Evolutionary conservation across 768 basidiomycete genomes (phyloP).

Genomic region (Kwoniella dendrophila): DNA sequence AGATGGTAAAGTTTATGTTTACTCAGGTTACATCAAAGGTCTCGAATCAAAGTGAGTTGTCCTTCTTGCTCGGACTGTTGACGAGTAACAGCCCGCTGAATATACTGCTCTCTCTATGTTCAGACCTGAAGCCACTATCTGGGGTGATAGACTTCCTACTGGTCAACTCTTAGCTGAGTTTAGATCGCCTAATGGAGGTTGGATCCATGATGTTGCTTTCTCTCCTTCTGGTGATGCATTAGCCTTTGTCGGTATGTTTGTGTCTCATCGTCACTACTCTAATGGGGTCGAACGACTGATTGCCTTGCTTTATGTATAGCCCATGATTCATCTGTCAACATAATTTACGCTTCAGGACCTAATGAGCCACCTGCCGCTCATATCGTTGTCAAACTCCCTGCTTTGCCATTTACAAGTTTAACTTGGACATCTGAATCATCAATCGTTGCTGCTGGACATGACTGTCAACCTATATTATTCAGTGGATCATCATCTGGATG

Average conservation of each 20-base stretch:
- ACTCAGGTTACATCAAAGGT: conserved; percentile 98
- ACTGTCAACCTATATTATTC: conserved; percentile 92
- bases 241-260: conserved; percentile 82
- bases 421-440: conserved; percentile 81
- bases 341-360: conserved; percentile 84
- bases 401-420: conserved; percentile 80
- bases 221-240: conserved; percentile 93
- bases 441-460: conserved; percentile 91
- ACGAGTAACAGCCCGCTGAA: conserved; percentile 3
- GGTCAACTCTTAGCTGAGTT: conserved; percentile 97
- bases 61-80: neutral
- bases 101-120: neutral
- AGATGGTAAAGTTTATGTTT: conserved; percentile 95
- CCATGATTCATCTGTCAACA: conserved; percentile 89
- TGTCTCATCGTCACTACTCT: neutral
- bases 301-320: conserved; percentile 64
- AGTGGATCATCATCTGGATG: conserved; percentile 74
- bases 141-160: conserved; percentile 98
- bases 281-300: neutral
- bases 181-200: conserved; percentile 82
- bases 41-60: conserved; percentile 78
- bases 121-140: conserved; percentile 84
- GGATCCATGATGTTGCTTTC: conserved; percentile 95
- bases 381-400: conserved; percentile 72
- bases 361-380: conserved; percentile 59